Conservation (phyloP, 768 basidiomycete species). For the Boletus huronensis region DNA sequence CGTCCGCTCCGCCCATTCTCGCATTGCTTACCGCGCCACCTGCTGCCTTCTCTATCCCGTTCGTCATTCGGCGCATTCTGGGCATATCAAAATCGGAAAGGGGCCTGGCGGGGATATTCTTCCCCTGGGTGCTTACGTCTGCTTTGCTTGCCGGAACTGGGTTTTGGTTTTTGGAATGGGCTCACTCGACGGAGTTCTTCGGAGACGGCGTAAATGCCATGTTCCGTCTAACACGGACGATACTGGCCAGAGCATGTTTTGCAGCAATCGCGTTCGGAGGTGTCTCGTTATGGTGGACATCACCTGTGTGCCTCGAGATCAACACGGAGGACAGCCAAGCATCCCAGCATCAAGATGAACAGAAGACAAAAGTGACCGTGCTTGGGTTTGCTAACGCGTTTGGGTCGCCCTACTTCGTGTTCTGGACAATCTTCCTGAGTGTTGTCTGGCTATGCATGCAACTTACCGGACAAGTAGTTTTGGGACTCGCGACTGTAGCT, state of each 20-base stretch:
- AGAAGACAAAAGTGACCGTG: conserved; percentile 50
- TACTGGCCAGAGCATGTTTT: conserved; percentile 57
- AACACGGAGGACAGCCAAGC: conserved; percentile 25
- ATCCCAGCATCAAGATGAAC: conserved; percentile 22
- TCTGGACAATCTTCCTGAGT: conserved; percentile 66
- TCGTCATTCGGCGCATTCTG: conserved; percentile 52
- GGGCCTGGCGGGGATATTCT: conserved; percentile 63
- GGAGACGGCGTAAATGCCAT: conserved; percentile 39
- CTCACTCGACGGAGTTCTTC: conserved; percentile 51
- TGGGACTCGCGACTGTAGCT: conserved; percentile 61
- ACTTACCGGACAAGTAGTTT: conserved; percentile 76
- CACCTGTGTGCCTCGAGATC: conserved; percentile 75
- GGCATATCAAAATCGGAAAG: conserved; percentile 67
- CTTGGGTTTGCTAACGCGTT: conserved; percentile 88
- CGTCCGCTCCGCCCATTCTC: conserved; percentile 59
- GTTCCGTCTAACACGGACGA: conserved; percentile 55
- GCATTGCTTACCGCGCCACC: conserved; percentile 59
- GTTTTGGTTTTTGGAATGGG: conserved; percentile 84
- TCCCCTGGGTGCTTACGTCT: conserved; percentile 56
- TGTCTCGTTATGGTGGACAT: conserved; percentile 62
- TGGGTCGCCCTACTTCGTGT: conserved; percentile 83
- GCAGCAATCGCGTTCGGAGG: conserved; percentile 51
- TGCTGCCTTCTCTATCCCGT: conserved; percentile 55
- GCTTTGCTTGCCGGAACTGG: conserved; percentile 55
- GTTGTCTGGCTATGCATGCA: conserved; percentile 58